These are phyloP conservation scores for Stenogyne calaminthoides DNA, from an alignment of 305 asterid genomes.

Conservation along the genomic window DNA sequence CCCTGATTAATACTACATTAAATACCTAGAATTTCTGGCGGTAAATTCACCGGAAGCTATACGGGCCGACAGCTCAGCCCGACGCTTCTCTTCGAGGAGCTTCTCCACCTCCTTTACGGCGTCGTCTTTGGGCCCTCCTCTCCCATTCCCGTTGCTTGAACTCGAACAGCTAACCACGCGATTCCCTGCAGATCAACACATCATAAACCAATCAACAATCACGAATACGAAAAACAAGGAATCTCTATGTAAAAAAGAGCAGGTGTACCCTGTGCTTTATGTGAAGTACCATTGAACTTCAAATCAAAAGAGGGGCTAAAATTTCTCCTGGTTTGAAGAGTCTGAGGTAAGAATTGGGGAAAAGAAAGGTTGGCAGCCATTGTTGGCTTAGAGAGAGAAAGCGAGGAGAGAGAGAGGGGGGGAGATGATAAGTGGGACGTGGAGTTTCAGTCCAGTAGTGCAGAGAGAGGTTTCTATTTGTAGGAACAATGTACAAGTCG, in stretches of 20 bases:
- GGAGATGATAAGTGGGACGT: conserved; percentile 37
- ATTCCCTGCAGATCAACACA: conserved; percentile 47
- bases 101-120: conserved; percentile 60
- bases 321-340: conserved; percentile 35
- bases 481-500: conserved; percentile 17
- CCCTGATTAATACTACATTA: conserved; percentile 1
- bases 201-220: conserved; percentile 1
- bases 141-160: conserved; percentile 51
- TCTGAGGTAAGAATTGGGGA: conserved; percentile 52
- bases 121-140: conserved; percentile 45
- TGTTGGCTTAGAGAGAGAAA: conserved; percentile 32
- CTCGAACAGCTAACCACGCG: conserved; percentile 53
- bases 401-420: conserved; percentile 21
- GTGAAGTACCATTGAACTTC: conserved; percentile 48
- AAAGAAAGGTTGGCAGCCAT: conserved; percentile 70
- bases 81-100: conserved; percentile 62
- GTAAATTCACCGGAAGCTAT: conserved; percentile 89
- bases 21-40: conserved; percentile 68
- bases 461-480: neutral
- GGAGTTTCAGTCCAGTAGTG: conserved; percentile 22
- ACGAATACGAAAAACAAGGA: neutral
- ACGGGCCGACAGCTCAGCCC: conserved; percentile 85
- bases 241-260: neutral
- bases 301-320: conserved; percentile 33
- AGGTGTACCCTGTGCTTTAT: conserved; percentile 19